Percentiles rank a stretch among this genome's conserved stretches.
These are phyloP conservation scores for Boletus rubropictus DNA, from an alignment of 768 basidiomycete genomes.

Conservation along the genomic window DNA sequence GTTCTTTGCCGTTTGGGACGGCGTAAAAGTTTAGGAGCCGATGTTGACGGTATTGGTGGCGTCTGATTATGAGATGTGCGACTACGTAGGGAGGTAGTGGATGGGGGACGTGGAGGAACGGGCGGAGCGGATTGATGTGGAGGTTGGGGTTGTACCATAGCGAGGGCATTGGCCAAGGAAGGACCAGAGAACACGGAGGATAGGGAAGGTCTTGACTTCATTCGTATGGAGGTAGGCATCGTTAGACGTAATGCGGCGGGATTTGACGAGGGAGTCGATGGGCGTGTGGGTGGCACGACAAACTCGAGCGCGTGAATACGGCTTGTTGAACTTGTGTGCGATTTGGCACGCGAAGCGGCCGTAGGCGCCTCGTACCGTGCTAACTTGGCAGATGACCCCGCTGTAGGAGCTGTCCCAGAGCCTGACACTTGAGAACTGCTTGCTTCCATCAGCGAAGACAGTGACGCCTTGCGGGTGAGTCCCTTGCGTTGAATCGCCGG, in stretches of 20 bases:
- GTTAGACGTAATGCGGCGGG: conserved; percentile 74
- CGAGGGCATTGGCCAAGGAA: conserved; percentile 25
- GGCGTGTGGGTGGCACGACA: conserved; percentile 68
- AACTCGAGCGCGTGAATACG: conserved; percentile 56
- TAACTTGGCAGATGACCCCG: conserved; percentile 34
- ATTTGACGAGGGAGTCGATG: conserved; percentile 75
- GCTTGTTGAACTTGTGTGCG: conserved; percentile 58
- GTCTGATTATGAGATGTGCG: conserved; percentile 26
- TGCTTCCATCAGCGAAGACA: conserved; percentile 67
- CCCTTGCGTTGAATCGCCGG: conserved; percentile 52
- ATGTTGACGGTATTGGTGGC: conserved; percentile 37
- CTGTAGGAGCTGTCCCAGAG: conserved; percentile 37
- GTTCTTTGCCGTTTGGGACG: conserved; percentile 71
- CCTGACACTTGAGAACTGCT: conserved; percentile 51
- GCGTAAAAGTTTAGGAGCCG: conserved; percentile 60
- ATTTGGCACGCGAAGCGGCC: conserved; percentile 74
- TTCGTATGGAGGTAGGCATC: conserved; percentile 77
- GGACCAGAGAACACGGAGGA: conserved; percentile 65
- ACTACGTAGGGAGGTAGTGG: conserved; percentile 43
- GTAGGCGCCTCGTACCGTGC: conserved; percentile 73
- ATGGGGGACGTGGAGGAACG: conserved; percentile 53
- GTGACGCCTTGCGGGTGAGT: conserved; percentile 69
- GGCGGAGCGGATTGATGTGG: conserved; percentile 53
- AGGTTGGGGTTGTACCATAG: conserved; percentile 28
- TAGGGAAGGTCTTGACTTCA: conserved; percentile 69